Evolutionary conservation across 768 basidiomycete species (phyloP).

Genomic region (Kwoniella mangroviensis): DNA sequence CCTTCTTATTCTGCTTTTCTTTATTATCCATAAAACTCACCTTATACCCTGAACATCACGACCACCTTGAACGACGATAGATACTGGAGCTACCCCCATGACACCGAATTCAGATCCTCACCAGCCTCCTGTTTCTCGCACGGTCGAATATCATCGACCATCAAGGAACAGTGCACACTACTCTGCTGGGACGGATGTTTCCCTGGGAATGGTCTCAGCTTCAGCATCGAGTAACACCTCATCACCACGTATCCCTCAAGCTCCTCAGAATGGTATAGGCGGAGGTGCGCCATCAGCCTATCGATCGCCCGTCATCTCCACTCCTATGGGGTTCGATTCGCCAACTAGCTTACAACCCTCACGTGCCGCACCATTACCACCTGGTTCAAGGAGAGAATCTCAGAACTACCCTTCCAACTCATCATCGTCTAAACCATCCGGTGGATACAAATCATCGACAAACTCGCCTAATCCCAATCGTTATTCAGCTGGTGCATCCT

Average conservation of each 20-base stretch:
- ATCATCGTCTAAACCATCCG: conserved; percentile 13
- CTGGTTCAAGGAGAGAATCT: conserved; percentile 44
- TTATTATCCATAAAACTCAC: not conserved
- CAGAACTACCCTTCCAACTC: conserved; percentile 21
- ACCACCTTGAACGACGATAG: conserved; percentile 21
- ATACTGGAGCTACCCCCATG: conserved; percentile 55
- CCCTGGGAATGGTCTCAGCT: conserved; percentile 52
- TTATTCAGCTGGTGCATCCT: conserved; percentile 47
- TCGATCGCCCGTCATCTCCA: conserved; percentile 38
- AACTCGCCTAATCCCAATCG: conserved; percentile 56
- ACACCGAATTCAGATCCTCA: conserved; percentile 25
- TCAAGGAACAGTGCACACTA: conserved; percentile 53
- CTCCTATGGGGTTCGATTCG: conserved; percentile 39
- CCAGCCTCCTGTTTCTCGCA: conserved; percentile 37
- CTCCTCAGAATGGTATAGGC: not conserved
- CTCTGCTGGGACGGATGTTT: conserved; percentile 56
- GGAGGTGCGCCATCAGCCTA: conserved; percentile 41
- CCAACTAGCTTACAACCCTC: conserved; percentile 36
- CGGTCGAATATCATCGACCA: conserved; percentile 57
- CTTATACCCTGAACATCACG: conserved; percentile 1
- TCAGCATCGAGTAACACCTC: conserved; percentile 22
- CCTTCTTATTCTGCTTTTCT: conserved; percentile 1
- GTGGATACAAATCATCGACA: conserved; percentile 36
- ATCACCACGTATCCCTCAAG: conserved; percentile 32
- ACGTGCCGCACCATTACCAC: conserved; percentile 50